Base-by-base conservation (phyloP, 2,329 filamentous ascomycete genomes). In the Aspergillus ustus region DNA sequence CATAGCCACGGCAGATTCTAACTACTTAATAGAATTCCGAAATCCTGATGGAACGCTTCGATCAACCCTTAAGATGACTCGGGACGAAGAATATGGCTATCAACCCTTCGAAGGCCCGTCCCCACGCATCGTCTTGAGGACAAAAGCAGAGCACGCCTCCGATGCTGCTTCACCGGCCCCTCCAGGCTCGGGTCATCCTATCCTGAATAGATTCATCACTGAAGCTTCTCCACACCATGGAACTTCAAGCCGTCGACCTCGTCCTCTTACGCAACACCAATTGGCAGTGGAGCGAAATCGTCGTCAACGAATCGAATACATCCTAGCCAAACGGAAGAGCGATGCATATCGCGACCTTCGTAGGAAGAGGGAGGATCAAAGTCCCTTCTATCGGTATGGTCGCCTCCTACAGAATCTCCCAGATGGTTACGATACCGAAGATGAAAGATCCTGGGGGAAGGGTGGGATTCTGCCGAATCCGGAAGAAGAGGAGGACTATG, bases 241-340 rank as follows among this genome's bases (percentile, higher is more conserved):
- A 43, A 56, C 66, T 57, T 69, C 72, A 45, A 70, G 73, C 51
- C 77, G 79, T 54, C 79, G 81, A 13, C 78, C 80, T 15, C 77
- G 81, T 19, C 81, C 81, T 9, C 73, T 82, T 45, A 83, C 81
- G 2, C 80, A 82, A 55, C 81, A 83, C 59, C 81, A 83, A 59
- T 73, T 82, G 55, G 81, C 81, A 22, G 77, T 83, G 5, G 80
- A 82, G 62, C 78, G 81, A 56, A 81, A 83, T 60, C 76, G 80
- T 34, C 78, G 78, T 57, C 77, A 81, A 62, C 78, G 81, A 7
- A 78, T 83, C 59, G 79, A 82, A 25, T 81, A 82, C 66, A 71
- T 81, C 8, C 70, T 83, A 13, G 75, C 77, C 25, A 78, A 80
- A 62, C 77, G 80, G 43, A 77, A 76, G 61, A 69, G 65, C 43